Evolutionary conservation across 768 basidiomycete species (phyloP).

Genomic region (Arthromyces matolae): DNA sequence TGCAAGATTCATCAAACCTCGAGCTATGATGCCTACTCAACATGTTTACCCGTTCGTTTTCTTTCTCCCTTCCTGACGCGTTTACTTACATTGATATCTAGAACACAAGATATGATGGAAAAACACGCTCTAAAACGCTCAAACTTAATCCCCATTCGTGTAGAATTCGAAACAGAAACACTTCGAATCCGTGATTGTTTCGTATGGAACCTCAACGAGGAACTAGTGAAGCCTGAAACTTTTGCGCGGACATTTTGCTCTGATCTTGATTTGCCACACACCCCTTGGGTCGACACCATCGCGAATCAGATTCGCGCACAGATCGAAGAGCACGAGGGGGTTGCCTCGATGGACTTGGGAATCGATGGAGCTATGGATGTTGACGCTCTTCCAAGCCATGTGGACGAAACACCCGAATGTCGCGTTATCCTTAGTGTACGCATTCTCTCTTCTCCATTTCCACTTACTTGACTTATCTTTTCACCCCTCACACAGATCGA

Average conservation of each 20-base stretch:
- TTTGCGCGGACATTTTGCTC: conserved; percentile 87
- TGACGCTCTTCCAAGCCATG: conserved; percentile 37
- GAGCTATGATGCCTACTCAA: conserved; percentile 50
- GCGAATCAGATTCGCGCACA: conserved; percentile 88
- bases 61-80: conserved; percentile 4
- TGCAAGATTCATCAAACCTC: conserved; percentile 65
- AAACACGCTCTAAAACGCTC: conserved; percentile 50
- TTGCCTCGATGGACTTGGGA: conserved; percentile 74
- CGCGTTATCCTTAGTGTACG: conserved; percentile 77
- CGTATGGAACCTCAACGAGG: conserved; percentile 91
- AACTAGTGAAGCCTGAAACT: conserved; percentile 75
- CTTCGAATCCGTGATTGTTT: conserved; percentile 93
- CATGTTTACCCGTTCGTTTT: conserved; percentile 79
- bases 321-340: conserved; percentile 83
- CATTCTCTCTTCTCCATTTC: conserved; percentile 10
- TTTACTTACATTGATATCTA: conserved; percentile 21
- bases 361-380: conserved; percentile 51
- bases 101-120: conserved; percentile 62
- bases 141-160: conserved; percentile 83
- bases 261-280: conserved; percentile 75
- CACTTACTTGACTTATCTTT: not conserved
- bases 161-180: conserved; percentile 91
- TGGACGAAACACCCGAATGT: conserved; percentile 69
- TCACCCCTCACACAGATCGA: conserved; percentile 64
- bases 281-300: conserved; percentile 71